Evolutionary conservation across 75 land plant genomes (phyloP).

Genomic region (Sequoia sempervirens): DNA sequence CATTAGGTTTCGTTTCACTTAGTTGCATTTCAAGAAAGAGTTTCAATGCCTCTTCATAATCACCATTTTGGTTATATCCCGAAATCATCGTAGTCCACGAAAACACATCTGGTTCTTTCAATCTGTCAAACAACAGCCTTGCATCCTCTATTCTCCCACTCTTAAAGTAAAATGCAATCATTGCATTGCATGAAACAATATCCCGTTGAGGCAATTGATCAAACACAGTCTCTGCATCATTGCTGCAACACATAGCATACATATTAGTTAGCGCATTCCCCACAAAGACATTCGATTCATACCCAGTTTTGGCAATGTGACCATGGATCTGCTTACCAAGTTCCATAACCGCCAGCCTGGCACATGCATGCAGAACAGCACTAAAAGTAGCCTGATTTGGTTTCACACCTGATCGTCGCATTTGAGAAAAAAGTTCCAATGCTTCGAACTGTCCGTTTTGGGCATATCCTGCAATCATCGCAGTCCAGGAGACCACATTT

Average conservation of each 20-base stretch:
- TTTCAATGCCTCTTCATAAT: constrained; percentile 38
- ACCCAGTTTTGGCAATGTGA: constrained; percentile 30
- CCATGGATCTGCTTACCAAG: constrained; percentile 38
- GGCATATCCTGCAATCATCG: constrained; percentile 40
- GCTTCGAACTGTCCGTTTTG: constrained; percentile 24
- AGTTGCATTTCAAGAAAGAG: constrained; percentile 48
- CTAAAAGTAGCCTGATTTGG: constrained; percentile 40
- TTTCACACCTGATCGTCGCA: constrained; percentile 13
- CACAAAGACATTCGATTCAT: constrained; percentile 37
- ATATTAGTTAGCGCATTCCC: constrained; percentile 46
- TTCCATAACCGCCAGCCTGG: constrained; percentile 18
- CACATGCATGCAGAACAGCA: constrained; percentile 32
- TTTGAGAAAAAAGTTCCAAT: constrained; percentile 17
- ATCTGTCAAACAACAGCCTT: constrained; percentile 22
- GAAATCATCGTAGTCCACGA: constrained; percentile 5
- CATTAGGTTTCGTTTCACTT: constrained; percentile 20
- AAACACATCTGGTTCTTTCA: constrained; percentile 35
- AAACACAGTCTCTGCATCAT: not conserved
- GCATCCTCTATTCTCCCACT: constrained; percentile 18
- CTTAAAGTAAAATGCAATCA: constrained; percentile 34
- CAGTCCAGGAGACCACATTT: constrained; percentile 59
- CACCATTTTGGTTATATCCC: constrained; percentile 29
- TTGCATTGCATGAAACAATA: constrained; percentile 39
- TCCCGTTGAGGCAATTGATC: constrained; percentile 12
- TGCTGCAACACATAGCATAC: constrained; percentile 42